Percentiles rank a stretch among this genome's conserved stretches.
phyloP scores from a whole-genome alignment of 1,284 basidiomycete species.

The Trametes hirsuta region DNA sequence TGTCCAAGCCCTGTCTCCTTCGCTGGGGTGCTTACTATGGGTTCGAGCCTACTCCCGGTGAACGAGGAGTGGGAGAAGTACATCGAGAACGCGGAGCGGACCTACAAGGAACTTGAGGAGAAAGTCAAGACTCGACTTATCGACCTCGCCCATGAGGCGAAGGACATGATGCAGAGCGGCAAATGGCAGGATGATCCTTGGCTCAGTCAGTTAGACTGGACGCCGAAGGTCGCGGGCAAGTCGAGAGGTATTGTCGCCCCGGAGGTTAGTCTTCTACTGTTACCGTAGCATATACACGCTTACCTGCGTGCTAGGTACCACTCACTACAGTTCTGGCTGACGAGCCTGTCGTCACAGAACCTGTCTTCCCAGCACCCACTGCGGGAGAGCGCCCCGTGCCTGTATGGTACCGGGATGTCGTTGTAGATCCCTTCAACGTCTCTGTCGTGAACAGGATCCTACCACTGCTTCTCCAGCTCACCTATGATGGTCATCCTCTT shows the following conservation, averaged over 20 bases:
- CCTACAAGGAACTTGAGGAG: slow-evolving; percentile 78
- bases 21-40: slow-evolving; percentile 91
- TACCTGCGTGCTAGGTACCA: background rate
- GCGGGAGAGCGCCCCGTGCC: slow-evolving; percentile 44
- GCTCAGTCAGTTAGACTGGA: slow-evolving; percentile 95
- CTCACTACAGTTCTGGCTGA: too few relatives aligned
- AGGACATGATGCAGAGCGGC: slow-evolving; percentile 48
- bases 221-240: slow-evolving; percentile 82
- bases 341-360: background rate
- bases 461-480: slow-evolving; percentile 78
- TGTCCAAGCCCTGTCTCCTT: slow-evolving; percentile 96
- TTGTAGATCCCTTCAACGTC: slow-evolving; percentile 49
- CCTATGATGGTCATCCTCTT: slow-evolving; percentile 74
- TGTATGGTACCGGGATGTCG: slow-evolving; percentile 77
- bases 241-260: slow-evolving; percentile 53
- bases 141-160: slow-evolving; percentile 69
- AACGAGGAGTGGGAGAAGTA: slow-evolving; percentile 90
- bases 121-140: slow-evolving; percentile 72
- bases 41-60: slow-evolving; percentile 89
- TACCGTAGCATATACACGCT: background rate
- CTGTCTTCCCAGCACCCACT: background rate
- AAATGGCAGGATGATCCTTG: slow-evolving; percentile 81
- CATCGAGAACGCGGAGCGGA: slow-evolving; percentile 75
- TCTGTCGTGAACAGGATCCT: slow-evolving; percentile 69
- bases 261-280: slow-evolving; percentile 28